Evolutionary conservation across 2,329 filamentous ascomycete genomes (phyloP).

Genomic region (Myriosclerotinia scirpicola): DNA sequence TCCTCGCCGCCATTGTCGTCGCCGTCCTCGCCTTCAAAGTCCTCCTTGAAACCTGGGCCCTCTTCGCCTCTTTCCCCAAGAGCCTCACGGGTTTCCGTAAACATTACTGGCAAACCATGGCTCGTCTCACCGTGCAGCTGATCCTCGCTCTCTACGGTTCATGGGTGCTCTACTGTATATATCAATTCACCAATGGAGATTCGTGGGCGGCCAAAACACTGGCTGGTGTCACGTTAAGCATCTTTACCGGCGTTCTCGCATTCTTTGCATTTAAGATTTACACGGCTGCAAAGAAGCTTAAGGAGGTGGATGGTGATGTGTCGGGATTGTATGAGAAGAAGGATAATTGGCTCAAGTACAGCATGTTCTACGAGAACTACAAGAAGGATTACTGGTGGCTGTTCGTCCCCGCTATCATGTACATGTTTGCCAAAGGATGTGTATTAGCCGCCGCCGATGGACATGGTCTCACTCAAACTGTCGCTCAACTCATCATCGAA

Average conservation of each 20-base stretch:
- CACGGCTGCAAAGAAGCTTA: slow-evolving; percentile 70
- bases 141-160: slow-evolving; percentile 90
- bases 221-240: slow-evolving; percentile 73
- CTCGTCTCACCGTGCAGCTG: slow-evolving; percentile 83
- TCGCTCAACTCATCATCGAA: slow-evolving; percentile 80
- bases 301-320: slow-evolving; percentile 71
- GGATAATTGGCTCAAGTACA: slow-evolving; percentile 91
- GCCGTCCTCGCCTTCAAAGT: slow-evolving; percentile 88
- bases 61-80: slow-evolving; percentile 85
- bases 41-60: slow-evolving; percentile 83
- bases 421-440: slow-evolving; percentile 86
- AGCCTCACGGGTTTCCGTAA: slow-evolving; percentile 81
- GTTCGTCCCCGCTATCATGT: slow-evolving; percentile 84
- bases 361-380: slow-evolving; percentile 95
- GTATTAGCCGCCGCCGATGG: slow-evolving; percentile 84
- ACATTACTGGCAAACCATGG: slow-evolving; percentile 93
- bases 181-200: slow-evolving; percentile 90
- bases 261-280: slow-evolving; percentile 88
- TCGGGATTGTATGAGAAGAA: slow-evolving; percentile 82
- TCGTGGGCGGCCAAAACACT: slow-evolving; percentile 89
- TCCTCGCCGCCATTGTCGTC: slow-evolving; percentile 80
- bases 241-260: slow-evolving; percentile 78
- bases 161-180: slow-evolving; percentile 95
- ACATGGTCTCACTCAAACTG: slow-evolving; percentile 77
- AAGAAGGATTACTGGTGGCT: slow-evolving; percentile 96